Base-by-base conservation (phyloP, 116 monocot genomes). In the Posidonia oceanica region DNA sequence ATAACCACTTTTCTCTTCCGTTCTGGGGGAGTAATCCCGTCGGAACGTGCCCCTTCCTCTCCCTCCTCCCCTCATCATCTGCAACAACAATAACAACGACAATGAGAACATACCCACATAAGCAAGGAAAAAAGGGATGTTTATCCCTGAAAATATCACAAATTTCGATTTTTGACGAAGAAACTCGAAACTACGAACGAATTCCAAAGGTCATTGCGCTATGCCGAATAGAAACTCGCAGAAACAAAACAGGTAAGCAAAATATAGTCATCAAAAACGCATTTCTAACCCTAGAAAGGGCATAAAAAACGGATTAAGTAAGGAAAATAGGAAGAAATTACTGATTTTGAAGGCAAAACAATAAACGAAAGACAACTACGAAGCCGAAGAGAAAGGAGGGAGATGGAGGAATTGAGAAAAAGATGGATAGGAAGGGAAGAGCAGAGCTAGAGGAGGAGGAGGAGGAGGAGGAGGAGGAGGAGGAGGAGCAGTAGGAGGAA, bases 1-100 rank as follows among this genome's bases (percentile, higher is more conserved):
- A 58, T 62, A 22, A 15, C 57, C 23, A 14, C 75, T 75, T 1
- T 72, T 69, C 39, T 84, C 87, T 51, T 82, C 87, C 21, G 70
- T 54, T 67, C 75, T 76, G n/a, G 78, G 76, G 2, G 67, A 61
- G 72, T 60, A 77, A 2, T 81, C 77, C 42, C 44, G 42, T 48
- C 72, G 77, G 14, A 52, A 40, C 65, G 63, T 74, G 1, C 72
- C 83, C 78, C 78, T 85, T 23, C 84, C 75, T 62, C 66, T 53
- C 48, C 17, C 22, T 15, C 70, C 71, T 8, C 69, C 72, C 69
- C 82, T 78, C n/a, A 68, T 76, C 87, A 91, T 84, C 86, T 91
- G 75, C 15, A n/a, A 57, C 60, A 59, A 38, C 36, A 44, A 54
- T 4, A 67, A 65, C 57, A 44, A 51, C 48, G 8, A 48, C 48